phyloP scores from a whole-genome alignment of 2,329 filamentous ascomycete species.

The Aspergillus transmontanensis region DNA sequence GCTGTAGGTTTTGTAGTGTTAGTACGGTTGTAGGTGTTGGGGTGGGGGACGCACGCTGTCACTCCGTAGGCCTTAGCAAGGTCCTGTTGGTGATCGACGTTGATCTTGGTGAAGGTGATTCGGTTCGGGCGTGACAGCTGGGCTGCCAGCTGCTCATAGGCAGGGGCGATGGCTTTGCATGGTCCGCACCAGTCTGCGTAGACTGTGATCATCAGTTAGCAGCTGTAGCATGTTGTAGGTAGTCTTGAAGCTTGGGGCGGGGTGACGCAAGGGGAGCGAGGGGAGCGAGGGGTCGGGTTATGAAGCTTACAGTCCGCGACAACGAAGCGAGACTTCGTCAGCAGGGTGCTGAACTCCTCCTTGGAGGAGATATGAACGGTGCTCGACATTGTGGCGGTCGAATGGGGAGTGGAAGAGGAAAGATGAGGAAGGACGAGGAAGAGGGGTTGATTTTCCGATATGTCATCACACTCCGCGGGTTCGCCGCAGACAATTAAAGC shows the following conservation, averaged over 20 bases:
- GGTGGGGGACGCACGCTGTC: constrained; percentile 56
- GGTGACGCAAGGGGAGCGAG: constrained; percentile 11
- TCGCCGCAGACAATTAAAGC: neutral
- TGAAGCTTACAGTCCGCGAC: constrained; percentile 79
- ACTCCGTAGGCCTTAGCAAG: constrained; percentile 74
- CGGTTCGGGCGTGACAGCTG: constrained; percentile 70
- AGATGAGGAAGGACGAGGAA: constrained; percentile 14
- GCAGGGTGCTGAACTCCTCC: constrained; percentile 67
- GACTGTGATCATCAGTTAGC: constrained; percentile 56
- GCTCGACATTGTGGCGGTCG: constrained; percentile 42
- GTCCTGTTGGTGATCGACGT: constrained; percentile 75
- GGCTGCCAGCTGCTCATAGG: constrained; percentile 75
- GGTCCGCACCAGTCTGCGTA: constrained; percentile 85
- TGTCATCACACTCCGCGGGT: constrained; percentile 16
- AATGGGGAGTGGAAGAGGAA: constrained; percentile 11
- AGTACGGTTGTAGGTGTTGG: neutral
- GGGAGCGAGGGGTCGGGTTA: constrained; percentile 12
- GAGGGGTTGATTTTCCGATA: constrained; percentile 17
- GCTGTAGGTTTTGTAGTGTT: constrained; percentile 34
- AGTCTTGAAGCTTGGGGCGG: constrained; percentile 6
- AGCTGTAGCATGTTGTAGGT: neutral
- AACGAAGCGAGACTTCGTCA: constrained; percentile 75
- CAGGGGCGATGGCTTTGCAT: constrained; percentile 79
- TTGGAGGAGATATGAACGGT: constrained; percentile 62
- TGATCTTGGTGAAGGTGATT: constrained; percentile 84